Evolutionary conservation across 2,329 filamentous ascomycete genomes (phyloP).

Genomic region (Fusarium sp.): DNA sequence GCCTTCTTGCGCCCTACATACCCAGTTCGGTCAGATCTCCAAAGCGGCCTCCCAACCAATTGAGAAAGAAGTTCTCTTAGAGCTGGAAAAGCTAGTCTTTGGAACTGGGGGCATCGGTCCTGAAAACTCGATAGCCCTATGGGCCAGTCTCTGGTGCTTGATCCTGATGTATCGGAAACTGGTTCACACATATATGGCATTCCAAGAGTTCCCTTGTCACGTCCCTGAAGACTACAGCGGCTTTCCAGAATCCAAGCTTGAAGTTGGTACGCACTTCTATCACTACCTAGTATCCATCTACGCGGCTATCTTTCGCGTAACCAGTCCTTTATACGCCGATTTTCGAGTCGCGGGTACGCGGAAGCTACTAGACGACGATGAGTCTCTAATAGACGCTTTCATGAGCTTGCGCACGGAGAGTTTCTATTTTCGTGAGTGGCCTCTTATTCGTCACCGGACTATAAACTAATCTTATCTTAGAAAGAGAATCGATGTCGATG

Average conservation of each 20-base stretch:
- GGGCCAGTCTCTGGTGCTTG: constrained; percentile 46
- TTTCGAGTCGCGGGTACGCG: constrained; percentile 40
- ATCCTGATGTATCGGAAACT: constrained; percentile 47
- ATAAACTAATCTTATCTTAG: constrained; percentile 27
- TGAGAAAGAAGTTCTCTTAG: constrained; percentile 42
- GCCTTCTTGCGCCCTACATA: constrained; percentile 45
- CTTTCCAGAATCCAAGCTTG: constrained; percentile 45
- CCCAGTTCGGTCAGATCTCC: constrained; percentile 46
- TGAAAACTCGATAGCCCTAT: constrained; percentile 43
- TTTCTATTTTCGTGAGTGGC: constrained; percentile 45
- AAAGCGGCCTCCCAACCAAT: constrained; percentile 44
- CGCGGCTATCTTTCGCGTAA: constrained; percentile 44
- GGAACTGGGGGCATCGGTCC: constrained; percentile 40
- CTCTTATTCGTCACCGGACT: not conserved
- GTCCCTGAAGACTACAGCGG: constrained; percentile 46
- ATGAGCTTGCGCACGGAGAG: constrained; percentile 46
- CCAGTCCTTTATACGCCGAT: constrained; percentile 45
- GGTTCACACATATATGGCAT: constrained; percentile 45
- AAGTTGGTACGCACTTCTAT: constrained; percentile 46
- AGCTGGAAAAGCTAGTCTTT: constrained; percentile 45
- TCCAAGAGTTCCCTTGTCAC: constrained; percentile 46
- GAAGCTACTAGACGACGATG: constrained; percentile 40
- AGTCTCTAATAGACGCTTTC: constrained; percentile 40
- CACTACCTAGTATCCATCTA: constrained; percentile 47
- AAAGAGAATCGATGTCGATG: constrained; percentile 45